Percentiles rank a stretch among this genome's conserved stretches.
Evolutionary conservation across 768 basidiomycete genomes (phyloP).

Genomic region (Suillus ampliporus): DNA sequence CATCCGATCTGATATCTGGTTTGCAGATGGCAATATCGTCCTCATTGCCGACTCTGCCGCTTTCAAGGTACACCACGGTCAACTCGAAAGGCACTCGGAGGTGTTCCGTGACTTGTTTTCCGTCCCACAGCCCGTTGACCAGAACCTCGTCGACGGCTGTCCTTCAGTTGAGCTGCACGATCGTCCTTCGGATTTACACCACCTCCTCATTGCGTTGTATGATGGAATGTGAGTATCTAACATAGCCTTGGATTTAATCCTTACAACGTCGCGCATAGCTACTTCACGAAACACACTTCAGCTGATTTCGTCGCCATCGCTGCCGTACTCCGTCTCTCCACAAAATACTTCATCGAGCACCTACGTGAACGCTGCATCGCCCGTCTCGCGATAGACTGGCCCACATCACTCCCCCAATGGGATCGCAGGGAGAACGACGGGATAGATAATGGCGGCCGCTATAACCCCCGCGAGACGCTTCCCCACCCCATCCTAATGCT

Average conservation of each 20-base stretch:
- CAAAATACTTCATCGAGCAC: constrained; percentile 77
- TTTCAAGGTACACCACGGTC: constrained; percentile 79
- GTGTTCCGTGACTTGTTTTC: constrained; percentile 73
- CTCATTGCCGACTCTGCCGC: constrained; percentile 60
- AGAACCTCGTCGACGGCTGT: constrained; percentile 62
- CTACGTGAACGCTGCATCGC: constrained; percentile 65
- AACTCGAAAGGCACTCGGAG: constrained; percentile 76
- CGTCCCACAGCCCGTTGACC: constrained; percentile 60
- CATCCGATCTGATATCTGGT: constrained; percentile 69
- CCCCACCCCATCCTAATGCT: constrained; percentile 76
- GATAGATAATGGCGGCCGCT: constrained; percentile 55
- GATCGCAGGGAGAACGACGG: constrained; percentile 66
- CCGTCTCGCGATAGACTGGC: constrained; percentile 70
- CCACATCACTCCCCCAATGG: constrained; percentile 69
- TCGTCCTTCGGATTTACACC: constrained; percentile 66
- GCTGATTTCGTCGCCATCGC: constrained; percentile 65
- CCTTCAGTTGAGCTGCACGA: constrained; percentile 67
- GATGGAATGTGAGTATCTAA: constrained; percentile 69
- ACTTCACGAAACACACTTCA: constrained; percentile 55
- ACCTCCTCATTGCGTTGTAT: constrained; percentile 72
- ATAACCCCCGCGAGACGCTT: constrained; percentile 61
- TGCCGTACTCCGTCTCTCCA: constrained; percentile 71
- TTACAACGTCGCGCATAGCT: constrained; percentile 42
- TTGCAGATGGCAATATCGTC: constrained; percentile 72
- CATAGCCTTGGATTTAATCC: not conserved